A percentile compares a stretch with the other conserved stretches of the same genome.
phyloP scores from a whole-genome alignment of 1,284 basidiomycete genomes.

The Abortiporus biennis region DNA sequence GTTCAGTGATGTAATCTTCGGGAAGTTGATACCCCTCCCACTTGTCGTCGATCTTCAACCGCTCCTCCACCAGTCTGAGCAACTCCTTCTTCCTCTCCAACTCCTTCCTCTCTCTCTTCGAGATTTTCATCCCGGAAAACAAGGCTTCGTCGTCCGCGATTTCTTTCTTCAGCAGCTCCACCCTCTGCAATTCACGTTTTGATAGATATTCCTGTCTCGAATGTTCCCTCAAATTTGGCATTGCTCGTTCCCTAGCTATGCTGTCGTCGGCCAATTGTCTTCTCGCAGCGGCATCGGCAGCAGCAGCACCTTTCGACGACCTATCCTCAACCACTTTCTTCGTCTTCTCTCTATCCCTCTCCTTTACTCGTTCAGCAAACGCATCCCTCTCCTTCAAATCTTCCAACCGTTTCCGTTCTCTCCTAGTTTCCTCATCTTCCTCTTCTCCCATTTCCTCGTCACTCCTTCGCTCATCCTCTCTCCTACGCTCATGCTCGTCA shows the following conservation, averaged over 20 bases:
- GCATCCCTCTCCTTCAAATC: constrained; percentile 89
- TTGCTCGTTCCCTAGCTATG: constrained; percentile 69
- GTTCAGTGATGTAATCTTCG: constrained; percentile 96
- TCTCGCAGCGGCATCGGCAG: constrained; percentile 79
- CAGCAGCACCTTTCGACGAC: constrained; percentile 71
- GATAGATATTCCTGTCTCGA: constrained; percentile 93
- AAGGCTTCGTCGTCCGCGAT: constrained; percentile 89
- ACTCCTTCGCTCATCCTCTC: constrained; percentile 30
- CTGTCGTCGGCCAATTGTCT: constrained; percentile 83
- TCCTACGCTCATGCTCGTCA: constrained; percentile 26
- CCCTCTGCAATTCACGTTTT: constrained; percentile 93
- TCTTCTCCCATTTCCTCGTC: constrained; percentile 39
- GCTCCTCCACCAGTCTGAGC: constrained; percentile 87
- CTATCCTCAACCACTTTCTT: constrained; percentile 93
- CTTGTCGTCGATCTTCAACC: constrained; percentile 89
- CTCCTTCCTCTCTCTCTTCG: constrained; percentile 76
- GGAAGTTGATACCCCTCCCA: constrained; percentile 93
- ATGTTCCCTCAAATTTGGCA: constrained; percentile 79
- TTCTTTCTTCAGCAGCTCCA: constrained; percentile 90
- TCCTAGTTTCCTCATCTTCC: constrained; percentile 68
- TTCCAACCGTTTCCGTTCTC: constrained; percentile 70
- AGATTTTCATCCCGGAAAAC: constrained; percentile 85
- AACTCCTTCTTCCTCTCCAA: constrained; percentile 92
- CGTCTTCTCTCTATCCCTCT: constrained; percentile 79
- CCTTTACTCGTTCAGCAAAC: constrained; percentile 84